phyloP scores from a whole-genome alignment of 2,329 filamentous ascomycete species.

The Aspergillaceae sp. region DNA sequence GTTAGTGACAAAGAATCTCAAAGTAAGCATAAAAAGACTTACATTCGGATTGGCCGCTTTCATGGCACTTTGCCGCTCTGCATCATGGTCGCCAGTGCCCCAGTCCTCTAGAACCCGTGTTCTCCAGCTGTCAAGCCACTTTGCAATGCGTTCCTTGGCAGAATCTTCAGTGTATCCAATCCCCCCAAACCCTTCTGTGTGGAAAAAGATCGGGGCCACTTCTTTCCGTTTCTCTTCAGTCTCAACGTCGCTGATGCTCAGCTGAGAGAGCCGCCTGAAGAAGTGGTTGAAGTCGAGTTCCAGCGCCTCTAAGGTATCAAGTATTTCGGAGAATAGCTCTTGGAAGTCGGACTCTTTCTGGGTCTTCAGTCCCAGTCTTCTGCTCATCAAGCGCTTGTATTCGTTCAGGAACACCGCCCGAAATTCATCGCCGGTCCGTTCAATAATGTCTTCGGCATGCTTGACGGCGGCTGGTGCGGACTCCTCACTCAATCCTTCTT shows the following conservation, averaged over 20 bases:
- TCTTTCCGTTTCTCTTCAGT: constrained; percentile 56
- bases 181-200: constrained; percentile 59
- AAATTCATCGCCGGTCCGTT: constrained; percentile 74
- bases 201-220: constrained; percentile 69
- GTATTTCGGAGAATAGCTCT: constrained; percentile 65
- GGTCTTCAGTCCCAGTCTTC: constrained; percentile 65
- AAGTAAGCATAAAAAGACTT: constrained; percentile 7
- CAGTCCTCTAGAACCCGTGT: constrained; percentile 66
- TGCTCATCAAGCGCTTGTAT: constrained; percentile 77
- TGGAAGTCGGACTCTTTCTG: constrained; percentile 69
- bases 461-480: constrained; percentile 61
- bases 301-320: constrained; percentile 71
- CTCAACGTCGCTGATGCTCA: constrained; percentile 56
- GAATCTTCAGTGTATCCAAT: constrained; percentile 53
- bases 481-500: constrained; percentile 63
- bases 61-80: constrained; percentile 63
- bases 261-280: constrained; percentile 66
- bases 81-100: constrained; percentile 50
- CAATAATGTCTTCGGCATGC: constrained; percentile 76
- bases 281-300: constrained; percentile 93
- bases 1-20: neutral
- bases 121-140: constrained; percentile 77
- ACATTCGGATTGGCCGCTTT: constrained; percentile 77
- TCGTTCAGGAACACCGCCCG: constrained; percentile 78
- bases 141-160: constrained; percentile 57